Conservation (phyloP, 352 stramenopile genomes). For the Globisporangium polare region DNA sequence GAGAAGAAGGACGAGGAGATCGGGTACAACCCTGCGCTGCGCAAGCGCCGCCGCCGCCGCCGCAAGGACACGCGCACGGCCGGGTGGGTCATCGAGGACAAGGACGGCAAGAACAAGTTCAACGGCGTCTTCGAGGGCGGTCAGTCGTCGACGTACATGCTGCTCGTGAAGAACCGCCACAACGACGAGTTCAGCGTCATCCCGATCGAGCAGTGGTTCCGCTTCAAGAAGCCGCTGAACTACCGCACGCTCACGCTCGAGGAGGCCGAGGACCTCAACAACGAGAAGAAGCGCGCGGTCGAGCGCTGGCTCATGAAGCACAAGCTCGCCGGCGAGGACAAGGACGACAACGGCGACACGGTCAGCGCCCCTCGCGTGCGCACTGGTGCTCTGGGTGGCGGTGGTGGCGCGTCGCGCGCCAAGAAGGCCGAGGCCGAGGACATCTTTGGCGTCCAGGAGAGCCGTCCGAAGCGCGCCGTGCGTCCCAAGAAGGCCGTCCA, state of each 20-base stretch:
- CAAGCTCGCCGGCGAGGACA: constrained; percentile 78
- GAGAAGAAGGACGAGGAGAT: constrained; percentile 71
- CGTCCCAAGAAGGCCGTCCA: constrained; percentile 45
- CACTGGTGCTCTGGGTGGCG: constrained; percentile 50
- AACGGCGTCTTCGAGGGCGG: constrained; percentile 78
- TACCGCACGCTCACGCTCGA: constrained; percentile 84
- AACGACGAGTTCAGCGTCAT: constrained; percentile 88
- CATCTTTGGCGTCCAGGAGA: constrained; percentile 64
- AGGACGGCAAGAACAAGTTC: constrained; percentile 80
- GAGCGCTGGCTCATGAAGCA: constrained; percentile 89
- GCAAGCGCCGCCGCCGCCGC: constrained; percentile 69
- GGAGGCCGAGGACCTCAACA: constrained; percentile 84
- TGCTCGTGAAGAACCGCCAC: constrained; percentile 84
- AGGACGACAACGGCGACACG: constrained; percentile 44
- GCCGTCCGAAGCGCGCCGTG: constrained; percentile 38
- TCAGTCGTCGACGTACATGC: constrained; percentile 82
- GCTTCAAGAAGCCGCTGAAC: constrained; percentile 85
- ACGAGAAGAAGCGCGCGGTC: constrained; percentile 86
- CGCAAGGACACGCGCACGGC: constrained; percentile 73
- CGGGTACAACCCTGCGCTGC: constrained; percentile 70
- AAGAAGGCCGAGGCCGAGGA: constrained; percentile 53
- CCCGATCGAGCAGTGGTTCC: constrained; percentile 86
- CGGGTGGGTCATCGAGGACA: constrained; percentile 85
- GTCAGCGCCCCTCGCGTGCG: constrained; percentile 64
- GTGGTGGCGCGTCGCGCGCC: constrained; percentile 11